Conservation (phyloP, 345 rosid species). For the Brassica nigra region DNA sequence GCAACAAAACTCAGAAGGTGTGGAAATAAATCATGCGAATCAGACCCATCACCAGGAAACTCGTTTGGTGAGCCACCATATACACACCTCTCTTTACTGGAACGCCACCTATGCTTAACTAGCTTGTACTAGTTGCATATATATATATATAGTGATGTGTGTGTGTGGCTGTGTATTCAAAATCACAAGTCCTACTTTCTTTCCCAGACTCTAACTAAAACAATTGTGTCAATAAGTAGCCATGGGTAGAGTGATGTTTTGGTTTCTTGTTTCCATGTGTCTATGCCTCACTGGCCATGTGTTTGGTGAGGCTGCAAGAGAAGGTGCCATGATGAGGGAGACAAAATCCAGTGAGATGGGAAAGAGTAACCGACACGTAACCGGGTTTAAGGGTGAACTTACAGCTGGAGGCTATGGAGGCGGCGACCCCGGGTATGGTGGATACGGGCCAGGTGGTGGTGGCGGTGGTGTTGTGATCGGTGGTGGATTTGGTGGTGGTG, state of each 20-base stretch:
- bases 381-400: conserved; percentile 31
- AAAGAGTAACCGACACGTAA: conserved; percentile 26
- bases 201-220: conserved; percentile 11
- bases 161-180: background rate
- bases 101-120: conserved; percentile 17
- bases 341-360: conserved; percentile 9
- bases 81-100: conserved; percentile 23
- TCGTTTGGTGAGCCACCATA: conserved; percentile 28
- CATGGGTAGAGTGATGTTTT: conserved; percentile 30
- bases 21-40: conserved; percentile 27
- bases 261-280: conserved; percentile 38
- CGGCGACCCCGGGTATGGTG: conserved; percentile 30
- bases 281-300: conserved; percentile 35
- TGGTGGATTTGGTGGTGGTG: conserved; percentile 36
- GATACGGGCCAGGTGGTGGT: conserved; percentile 38
- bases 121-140: conserved; percentile 9
- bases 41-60: conserved; percentile 34
- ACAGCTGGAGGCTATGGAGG: conserved; percentile 41
- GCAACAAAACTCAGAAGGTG: conserved; percentile 2
- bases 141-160: conserved; percentile 23
- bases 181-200: conserved; percentile 15
- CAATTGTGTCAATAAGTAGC: conserved; percentile 12
- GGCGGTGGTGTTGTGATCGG: conserved; percentile 34
- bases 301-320: conserved; percentile 39
- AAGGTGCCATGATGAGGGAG: conserved; percentile 23